Evolutionary conservation across 441 rosid species (phyloP).

Genomic region (Melastoma candidum): DNA sequence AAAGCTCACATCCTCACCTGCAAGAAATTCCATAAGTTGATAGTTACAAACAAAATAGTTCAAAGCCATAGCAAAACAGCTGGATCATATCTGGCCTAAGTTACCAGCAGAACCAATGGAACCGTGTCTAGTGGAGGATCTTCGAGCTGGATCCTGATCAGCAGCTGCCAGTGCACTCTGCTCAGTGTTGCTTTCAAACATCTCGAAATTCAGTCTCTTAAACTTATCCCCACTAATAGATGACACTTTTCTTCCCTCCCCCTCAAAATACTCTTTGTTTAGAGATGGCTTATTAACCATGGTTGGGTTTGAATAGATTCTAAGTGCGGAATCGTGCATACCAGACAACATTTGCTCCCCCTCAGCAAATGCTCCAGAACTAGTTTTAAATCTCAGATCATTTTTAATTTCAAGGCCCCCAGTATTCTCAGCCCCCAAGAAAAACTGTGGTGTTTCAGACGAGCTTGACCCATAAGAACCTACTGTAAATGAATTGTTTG

Average conservation of each 20-base stretch:
- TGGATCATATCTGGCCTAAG: conserved; percentile 5
- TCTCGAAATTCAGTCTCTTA: conserved; percentile 27
- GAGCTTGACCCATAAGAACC: conserved; percentile 37
- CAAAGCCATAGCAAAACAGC: background rate
- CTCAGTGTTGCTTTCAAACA: conserved; percentile 29
- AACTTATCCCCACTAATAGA: conserved; percentile 22
- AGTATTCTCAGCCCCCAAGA: conserved; percentile 30
- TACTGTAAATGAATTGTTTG: conserved; percentile 29
- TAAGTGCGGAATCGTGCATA: conserved; percentile 21
- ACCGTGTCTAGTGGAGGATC: conserved; percentile 29
- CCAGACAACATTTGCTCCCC: conserved; percentile 24
- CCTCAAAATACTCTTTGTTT: conserved; percentile 26
- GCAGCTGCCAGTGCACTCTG: conserved; percentile 25
- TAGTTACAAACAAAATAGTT: background rate
- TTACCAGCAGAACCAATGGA: conserved; percentile 39
- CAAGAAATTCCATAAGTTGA: conserved; percentile 4
- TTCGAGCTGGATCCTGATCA: conserved; percentile 24
- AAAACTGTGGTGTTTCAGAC: conserved; percentile 21
- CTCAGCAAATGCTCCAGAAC: conserved; percentile 28
- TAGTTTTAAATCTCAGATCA: conserved; percentile 23
- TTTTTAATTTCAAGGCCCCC: conserved; percentile 27
- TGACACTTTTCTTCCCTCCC: conserved; percentile 22
- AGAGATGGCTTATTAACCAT: conserved; percentile 19
- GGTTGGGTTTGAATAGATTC: conserved; percentile 22
- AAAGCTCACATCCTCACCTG: conserved; percentile 29